Conservation (phyloP, 2,329 filamentous ascomycete species). For the Fusarium compactum region DNA sequence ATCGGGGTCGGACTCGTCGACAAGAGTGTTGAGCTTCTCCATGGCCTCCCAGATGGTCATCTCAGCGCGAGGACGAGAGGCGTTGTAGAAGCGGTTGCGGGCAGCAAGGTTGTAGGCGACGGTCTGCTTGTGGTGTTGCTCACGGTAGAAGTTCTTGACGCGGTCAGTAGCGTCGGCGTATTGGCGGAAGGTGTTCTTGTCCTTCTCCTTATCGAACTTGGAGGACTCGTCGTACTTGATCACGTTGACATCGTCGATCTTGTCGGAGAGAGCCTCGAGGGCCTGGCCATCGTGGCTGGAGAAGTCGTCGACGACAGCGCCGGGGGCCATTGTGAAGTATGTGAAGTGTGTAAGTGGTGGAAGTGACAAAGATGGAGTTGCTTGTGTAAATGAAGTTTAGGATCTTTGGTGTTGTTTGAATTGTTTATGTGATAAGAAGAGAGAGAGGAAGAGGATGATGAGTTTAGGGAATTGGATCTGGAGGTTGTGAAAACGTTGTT, state of each 20-base stretch:
- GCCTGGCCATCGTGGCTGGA: conserved; percentile 43
- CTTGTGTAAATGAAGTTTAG: neutral
- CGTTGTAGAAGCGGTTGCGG: conserved; percentile 69
- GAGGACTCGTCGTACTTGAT: conserved; percentile 66
- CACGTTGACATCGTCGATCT: conserved; percentile 65
- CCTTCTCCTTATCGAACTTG: conserved; percentile 78
- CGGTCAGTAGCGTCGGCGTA: conserved; percentile 86
- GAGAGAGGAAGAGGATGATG: conserved; percentile 25
- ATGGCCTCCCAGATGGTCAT: conserved; percentile 94
- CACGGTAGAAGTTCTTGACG: conserved; percentile 88
- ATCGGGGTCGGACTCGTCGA: conserved; percentile 93
- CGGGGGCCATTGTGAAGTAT: conserved; percentile 45
- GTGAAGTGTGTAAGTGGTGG: conserved; percentile 28
- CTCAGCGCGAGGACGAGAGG: conserved; percentile 71
- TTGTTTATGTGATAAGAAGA: neutral
- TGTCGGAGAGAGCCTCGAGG: conserved; percentile 64
- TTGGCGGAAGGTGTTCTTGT: conserved; percentile 84
- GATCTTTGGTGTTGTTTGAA: neutral
- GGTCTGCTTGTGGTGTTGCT: conserved; percentile 78
- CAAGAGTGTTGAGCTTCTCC: conserved; percentile 89
- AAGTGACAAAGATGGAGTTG: neutral
- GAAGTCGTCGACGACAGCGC: conserved; percentile 43
- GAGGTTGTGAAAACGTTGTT: conserved; percentile 8
- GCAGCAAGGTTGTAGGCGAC: conserved; percentile 87
- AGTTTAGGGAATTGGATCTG: conserved; percentile 14